Evolutionary conservation across 805 yeast species (phyloP), one percentile per base, ranked within the genome.

Genomic region (Schwanniomyces vanrijiae): DNA sequence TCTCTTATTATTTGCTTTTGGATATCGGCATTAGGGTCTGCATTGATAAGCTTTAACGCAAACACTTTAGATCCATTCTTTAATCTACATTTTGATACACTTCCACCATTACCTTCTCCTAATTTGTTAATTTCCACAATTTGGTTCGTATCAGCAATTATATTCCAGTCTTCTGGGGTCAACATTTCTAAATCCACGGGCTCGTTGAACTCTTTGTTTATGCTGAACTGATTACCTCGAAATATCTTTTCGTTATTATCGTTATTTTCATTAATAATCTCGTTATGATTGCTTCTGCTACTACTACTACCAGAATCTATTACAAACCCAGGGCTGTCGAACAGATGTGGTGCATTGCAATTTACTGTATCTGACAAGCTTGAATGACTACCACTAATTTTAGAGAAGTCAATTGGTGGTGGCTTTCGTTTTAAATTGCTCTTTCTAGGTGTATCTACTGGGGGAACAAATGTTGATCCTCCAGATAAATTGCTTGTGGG

Each of bases 61-160:
- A 92, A 92, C 4, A 90, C 74, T 26, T 80, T 80, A 20, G 72
- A 62, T 7, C 87, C 85, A 47, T 70, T 72, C 9, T 55, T 47
- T 44, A 92, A 71, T 47, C 71, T 71, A 65, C 98, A 92, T 61
- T 89, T 84, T 18, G 85, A 77, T 9, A 92, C 99, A 9, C 88
- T 78, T 0, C 98, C 99, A 13, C 97, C 96, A 29, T 89, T 85
- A 14, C 99, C 99, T 69, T 94, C 98, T 16, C 99, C 99, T 19
- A 92, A 65, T 24, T 81, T 76, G 18, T 83, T 83, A 33, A 91
- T 53, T 45, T 88, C 90, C 6, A 79, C 71, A 31, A 94, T 88
- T 39, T 82, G 78, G 42, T 81, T 80, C 24, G 72, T 64, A 45
- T 80, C 75, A 11, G 86, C 83, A 1, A 84, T 69, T 3, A 65